Percentiles rank a stretch among this genome's conserved stretches.
Conservation (phyloP, 2,329 filamentous ascomycete species). For the Teratosphaeria gauchensis region DNA sequence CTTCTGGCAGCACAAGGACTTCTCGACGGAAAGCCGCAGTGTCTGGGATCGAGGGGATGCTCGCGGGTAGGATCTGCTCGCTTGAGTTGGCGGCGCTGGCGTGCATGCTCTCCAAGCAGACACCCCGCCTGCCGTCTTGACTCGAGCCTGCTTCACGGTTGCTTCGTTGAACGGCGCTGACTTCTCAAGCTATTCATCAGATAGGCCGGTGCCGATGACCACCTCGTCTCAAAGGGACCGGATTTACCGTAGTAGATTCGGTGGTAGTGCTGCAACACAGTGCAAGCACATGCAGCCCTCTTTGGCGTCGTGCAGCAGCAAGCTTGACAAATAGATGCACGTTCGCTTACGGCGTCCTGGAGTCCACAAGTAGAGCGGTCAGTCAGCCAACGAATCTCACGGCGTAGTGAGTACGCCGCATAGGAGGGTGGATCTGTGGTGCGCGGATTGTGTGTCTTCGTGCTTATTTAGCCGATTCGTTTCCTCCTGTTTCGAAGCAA, state of each 20-base stretch:
- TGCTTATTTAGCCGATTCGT: not conserved
- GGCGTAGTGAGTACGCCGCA: not conserved
- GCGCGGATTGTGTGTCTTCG: not conserved
- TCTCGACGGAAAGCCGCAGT: constrained; percentile 18
- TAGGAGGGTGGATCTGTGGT: not conserved
- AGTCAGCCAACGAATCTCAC: not conserved
- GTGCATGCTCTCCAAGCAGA: not conserved
- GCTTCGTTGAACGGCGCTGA: not conserved
- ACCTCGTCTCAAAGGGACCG: not conserved
- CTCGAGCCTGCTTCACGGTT: not conserved
- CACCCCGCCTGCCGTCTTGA: not conserved
- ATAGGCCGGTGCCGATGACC: not conserved
- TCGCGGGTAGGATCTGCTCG: not conserved
- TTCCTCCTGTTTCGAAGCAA: not conserved
- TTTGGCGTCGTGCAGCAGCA: not conserved
- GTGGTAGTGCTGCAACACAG: not conserved
- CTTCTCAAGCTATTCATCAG: not conserved
- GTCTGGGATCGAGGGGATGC: not conserved
- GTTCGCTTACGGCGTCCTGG: not conserved
- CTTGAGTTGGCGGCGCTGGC: not conserved
- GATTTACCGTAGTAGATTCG: not conserved
- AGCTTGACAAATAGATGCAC: not conserved
- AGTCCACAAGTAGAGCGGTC: not conserved
- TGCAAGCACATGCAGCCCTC: not conserved
- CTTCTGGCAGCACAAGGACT: constrained; percentile 20